Evolutionary conservation across 495 filamentous ascomycete genomes (phyloP), one percentile per base, ranked within the genome.

Genomic region (Cercophora samala): DNA sequence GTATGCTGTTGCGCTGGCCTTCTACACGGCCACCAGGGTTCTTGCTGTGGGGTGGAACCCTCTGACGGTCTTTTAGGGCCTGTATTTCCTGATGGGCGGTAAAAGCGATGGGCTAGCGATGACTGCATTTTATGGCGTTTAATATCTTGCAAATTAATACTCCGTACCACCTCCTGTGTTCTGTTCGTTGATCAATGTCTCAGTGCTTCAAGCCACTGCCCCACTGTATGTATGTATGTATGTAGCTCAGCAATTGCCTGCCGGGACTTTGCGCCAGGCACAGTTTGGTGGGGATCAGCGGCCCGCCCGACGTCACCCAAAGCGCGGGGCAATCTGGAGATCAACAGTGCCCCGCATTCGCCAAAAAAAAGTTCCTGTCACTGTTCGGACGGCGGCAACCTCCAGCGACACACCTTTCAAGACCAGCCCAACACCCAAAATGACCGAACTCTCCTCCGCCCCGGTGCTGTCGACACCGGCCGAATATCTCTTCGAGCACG

Each of bases 401-500:
- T 25, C 62, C 4, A 37, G 11, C 46, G 23, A 23, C 58, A 21
- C n/a, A 25, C 62, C 29, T 22, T 65, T 9, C 25, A 2, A 60
- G 25, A 58, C 13, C 46, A 58, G 4, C 42, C 51, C 29, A 56
- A n/a, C 3, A 53, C 8, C 54, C 22, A 70, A 53, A 52, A 81
- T 80, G 80, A 65, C 64, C 54, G 78, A 80, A 56, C 74, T 81
- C 0, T 74, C 69, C 32, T 77, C 80, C 9, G 78, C 93, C 1
- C 94, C 93, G 1, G 87, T 91, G 2, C 87, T 99, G 56, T 98
- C 93, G 0, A 97, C 95, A 1, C 91, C 93, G 22, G 93, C 93
- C 61, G 87, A 89, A 62, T 85, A 94, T 67, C 83, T 95, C 23
- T 88, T 95, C 74, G 89, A 93, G 70, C 64, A 73, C 26, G 60